Percentiles rank a stretch among this genome's conserved stretches.
Conservation (phyloP, 495 filamentous ascomycete genomes). For the Trichoderma gamsii region DNA sequence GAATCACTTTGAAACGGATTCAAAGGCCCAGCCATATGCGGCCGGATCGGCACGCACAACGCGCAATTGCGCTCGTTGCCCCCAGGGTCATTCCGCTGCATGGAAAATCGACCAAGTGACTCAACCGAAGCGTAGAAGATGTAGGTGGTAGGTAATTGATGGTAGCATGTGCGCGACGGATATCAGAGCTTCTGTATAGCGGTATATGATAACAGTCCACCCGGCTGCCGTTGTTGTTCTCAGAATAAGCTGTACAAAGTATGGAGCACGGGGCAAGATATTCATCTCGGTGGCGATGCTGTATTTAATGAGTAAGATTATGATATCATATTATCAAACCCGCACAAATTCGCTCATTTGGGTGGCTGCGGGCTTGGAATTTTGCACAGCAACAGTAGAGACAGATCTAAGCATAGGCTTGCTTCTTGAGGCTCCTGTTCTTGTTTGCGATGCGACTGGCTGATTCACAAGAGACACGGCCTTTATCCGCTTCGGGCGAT, state of each 20-base stretch:
- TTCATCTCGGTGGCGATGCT: background rate
- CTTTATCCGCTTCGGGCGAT: background rate
- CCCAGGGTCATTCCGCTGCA: background rate
- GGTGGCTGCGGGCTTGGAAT: background rate
- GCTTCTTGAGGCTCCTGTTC: background rate
- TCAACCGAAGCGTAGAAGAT: background rate
- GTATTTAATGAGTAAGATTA: background rate
- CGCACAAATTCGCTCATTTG: background rate
- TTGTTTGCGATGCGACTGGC: background rate
- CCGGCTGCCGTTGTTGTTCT: background rate
- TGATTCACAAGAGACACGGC: background rate
- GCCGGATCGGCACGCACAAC: slow-evolving; percentile 3
- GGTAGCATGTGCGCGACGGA: background rate
- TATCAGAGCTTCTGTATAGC: background rate
- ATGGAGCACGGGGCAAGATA: background rate
- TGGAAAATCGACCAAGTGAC: background rate
- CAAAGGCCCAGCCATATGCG: background rate
- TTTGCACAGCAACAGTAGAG: background rate
- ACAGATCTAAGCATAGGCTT: background rate
- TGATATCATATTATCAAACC: background rate
- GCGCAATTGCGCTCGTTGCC: background rate
- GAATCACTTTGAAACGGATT: background rate
- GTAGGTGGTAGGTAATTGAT: background rate
- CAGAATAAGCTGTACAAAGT: background rate
- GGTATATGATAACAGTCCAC: background rate